These are phyloP conservation scores for Beauveria pseudobassiana DNA, from an alignment of 2,329 filamentous ascomycete species.

Conservation along the genomic window DNA sequence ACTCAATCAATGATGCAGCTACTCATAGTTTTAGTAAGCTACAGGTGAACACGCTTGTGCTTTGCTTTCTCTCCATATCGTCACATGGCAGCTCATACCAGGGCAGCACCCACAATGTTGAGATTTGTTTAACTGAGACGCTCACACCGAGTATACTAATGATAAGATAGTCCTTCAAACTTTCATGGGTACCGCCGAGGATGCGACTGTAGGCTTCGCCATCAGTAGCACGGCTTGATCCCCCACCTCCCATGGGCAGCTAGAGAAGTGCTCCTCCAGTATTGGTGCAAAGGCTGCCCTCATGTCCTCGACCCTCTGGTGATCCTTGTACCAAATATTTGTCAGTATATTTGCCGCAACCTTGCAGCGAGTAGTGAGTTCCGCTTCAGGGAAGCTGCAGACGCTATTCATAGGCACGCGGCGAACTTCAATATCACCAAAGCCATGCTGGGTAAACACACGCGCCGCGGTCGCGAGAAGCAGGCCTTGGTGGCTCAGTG, in stretches of 20 bases:
- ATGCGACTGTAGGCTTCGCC: neutral
- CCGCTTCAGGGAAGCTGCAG: constrained; percentile 8
- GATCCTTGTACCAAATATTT: constrained; percentile 6
- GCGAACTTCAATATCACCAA: neutral
- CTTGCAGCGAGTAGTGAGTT: neutral
- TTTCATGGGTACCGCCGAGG: neutral
- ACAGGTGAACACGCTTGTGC: too few species aligned
- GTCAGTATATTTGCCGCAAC: constrained; percentile 4
- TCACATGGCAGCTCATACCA: too few species aligned
- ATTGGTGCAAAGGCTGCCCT: neutral
- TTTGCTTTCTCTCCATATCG: too few species aligned
- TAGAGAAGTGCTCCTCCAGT: constrained; percentile 4
- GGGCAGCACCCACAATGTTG: too few species aligned
- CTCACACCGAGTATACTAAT: neutral
- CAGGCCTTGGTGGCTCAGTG: neutral
- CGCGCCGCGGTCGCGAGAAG: neutral
- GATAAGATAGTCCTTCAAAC: neutral
- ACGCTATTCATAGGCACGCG: neutral
- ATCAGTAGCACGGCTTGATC: constrained; percentile 4
- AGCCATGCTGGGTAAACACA: neutral
- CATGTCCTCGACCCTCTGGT: neutral
- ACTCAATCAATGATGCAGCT: too few species aligned
- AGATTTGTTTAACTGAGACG: neutral
- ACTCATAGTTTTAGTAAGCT: too few species aligned
- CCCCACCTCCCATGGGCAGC: neutral